phyloP scores from a whole-genome alignment of 2,329 filamentous ascomycete genomes.

The Fusarium globosum region DNA sequence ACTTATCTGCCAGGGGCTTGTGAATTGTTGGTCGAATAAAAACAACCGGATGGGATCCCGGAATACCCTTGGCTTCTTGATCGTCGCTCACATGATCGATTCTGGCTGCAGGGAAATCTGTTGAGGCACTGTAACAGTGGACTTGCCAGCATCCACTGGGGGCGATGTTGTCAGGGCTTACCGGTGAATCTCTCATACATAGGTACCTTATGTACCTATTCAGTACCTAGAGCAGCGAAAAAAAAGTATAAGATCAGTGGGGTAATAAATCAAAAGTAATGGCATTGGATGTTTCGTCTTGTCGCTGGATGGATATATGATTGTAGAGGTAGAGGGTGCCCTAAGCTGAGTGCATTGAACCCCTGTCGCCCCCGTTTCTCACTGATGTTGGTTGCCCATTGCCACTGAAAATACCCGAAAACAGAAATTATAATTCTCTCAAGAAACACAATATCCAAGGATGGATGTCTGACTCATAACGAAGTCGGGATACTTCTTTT shows the following conservation, averaged over 20 bases:
- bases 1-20: not conserved
- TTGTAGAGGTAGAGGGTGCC: not conserved
- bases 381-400: not conserved
- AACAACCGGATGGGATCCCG: not conserved
- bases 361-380: not conserved
- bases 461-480: not conserved
- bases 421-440: not conserved
- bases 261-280: not conserved
- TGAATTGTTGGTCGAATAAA: not conserved
- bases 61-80: constrained; percentile 8
- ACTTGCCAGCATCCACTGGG: not conserved
- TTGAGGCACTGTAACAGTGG: not conserved
- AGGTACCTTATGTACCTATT: no score
- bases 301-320: not conserved
- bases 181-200: not conserved
- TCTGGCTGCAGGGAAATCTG: constrained; percentile 36
- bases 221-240: not conserved
- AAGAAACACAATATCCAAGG: not conserved
- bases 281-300: not conserved
- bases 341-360: not conserved
- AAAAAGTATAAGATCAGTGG: not conserved
- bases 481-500: not conserved
- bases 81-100: constrained; percentile 41
- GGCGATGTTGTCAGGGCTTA: not conserved
- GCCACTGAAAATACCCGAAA: not conserved